These are phyloP conservation scores for Candida sanyiensis DNA, from an alignment of 805 yeast species.

Conservation along the genomic window DNA sequence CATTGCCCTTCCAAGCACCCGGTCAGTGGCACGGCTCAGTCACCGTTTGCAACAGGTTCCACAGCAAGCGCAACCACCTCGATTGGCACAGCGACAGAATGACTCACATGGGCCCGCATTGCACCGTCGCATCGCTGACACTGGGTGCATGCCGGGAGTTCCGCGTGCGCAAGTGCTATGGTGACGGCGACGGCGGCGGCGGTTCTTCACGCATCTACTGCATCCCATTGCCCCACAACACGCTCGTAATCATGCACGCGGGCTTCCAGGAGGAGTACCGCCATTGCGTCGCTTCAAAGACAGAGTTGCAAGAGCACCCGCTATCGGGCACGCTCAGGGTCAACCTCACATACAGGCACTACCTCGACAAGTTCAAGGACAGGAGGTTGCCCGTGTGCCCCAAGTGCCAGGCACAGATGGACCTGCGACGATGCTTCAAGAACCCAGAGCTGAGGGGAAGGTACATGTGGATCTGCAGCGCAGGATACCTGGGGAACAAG, in stretches of 20 bases:
- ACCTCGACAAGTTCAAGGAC: conserved; percentile 33
- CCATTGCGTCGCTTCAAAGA: conserved; percentile 52
- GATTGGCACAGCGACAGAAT: conserved; percentile 77
- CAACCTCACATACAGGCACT: conserved; percentile 61
- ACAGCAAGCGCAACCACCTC: conserved; percentile 42
- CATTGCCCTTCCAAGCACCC: conserved; percentile 34
- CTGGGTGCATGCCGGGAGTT: conserved; percentile 69
- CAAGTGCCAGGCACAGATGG: conserved; percentile 38
- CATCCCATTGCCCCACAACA: conserved; percentile 64
- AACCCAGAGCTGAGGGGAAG: conserved; percentile 42
- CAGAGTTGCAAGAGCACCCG: conserved; percentile 39
- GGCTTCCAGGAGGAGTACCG: conserved; percentile 74
- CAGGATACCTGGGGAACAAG: conserved; percentile 36
- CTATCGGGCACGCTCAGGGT: conserved; percentile 47
- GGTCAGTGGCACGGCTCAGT: conserved; percentile 46
- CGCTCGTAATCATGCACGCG: conserved; percentile 66
- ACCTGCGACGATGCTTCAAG: conserved; percentile 49
- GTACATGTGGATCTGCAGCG: conserved; percentile 64
- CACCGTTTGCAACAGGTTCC: conserved; percentile 54
- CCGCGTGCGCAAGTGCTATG: conserved; percentile 43
- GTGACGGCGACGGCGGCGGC: conserved; percentile 20
- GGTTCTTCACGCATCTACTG: conserved; percentile 34
- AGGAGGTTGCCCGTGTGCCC: conserved; percentile 40
- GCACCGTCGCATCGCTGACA: conserved; percentile 60
- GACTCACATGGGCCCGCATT: conserved; percentile 67